phyloP scores from a whole-genome alignment of 352 stramenopile genomes.

The Phytophthora sojae region DNA sequence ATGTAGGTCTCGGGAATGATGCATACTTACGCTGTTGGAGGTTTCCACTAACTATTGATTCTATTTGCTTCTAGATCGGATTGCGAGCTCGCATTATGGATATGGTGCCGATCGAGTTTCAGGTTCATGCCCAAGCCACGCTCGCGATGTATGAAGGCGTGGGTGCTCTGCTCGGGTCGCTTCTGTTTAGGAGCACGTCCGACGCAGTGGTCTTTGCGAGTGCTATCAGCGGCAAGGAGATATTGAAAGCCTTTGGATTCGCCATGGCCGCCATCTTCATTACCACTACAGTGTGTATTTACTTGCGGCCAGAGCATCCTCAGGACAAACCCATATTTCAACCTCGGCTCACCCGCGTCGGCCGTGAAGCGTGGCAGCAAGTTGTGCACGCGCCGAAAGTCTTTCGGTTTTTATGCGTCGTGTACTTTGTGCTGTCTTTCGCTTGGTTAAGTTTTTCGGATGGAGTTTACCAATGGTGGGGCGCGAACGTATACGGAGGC shows the following conservation, averaged over 20 bases:
- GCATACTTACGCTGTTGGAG: neutral
- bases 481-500: slow-evolving; percentile 67
- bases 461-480: slow-evolving; percentile 82
- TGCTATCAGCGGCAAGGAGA: slow-evolving; percentile 70
- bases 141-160: slow-evolving; percentile 75
- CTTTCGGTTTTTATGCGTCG: slow-evolving; percentile 72
- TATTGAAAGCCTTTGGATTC: slow-evolving; percentile 70
- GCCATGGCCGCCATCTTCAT: slow-evolving; percentile 60
- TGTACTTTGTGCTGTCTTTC: slow-evolving; percentile 82
- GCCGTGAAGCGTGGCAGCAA: slow-evolving; percentile 65
- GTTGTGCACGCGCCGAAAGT: slow-evolving; percentile 69
- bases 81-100: slow-evolving; percentile 81
- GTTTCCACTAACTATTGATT: neutral
- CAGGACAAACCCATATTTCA: slow-evolving; percentile 65
- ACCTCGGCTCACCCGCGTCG: slow-evolving; percentile 58
- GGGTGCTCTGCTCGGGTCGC: slow-evolving; percentile 60
- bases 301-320: slow-evolving; percentile 64
- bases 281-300: slow-evolving; percentile 61
- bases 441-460: slow-evolving; percentile 80
- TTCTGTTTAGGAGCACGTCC: slow-evolving; percentile 74
- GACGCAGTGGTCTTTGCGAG: slow-evolving; percentile 76
- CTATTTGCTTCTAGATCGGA: slow-evolving; percentile 50
- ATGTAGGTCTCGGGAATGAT: slow-evolving; percentile 35
- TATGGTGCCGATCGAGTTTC: slow-evolving; percentile 76
- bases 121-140: slow-evolving; percentile 79